Base-by-base conservation (phyloP, 192 early-diverging fungal genomes). In the Podila clonocystis region DNA sequence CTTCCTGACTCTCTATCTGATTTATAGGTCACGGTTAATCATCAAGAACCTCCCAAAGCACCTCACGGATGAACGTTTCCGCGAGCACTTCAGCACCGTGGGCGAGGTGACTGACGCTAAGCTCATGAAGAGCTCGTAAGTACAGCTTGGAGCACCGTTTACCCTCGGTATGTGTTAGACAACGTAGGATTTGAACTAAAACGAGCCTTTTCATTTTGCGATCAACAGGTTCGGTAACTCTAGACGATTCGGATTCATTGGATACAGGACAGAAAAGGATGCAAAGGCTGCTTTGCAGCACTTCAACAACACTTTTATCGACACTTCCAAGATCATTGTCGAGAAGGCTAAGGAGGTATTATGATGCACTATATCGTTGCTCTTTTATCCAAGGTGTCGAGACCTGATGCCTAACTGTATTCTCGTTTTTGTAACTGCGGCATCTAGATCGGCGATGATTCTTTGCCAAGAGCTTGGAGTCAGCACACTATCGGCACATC, bases 11-110 rank as follows among this genome's bases (percentile, higher is more conserved):
- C 38, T 50, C 63, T 33, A 7, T 57, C 58, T 45, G 41, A 15
- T 45, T 45, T 45, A 45, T 45, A 79, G 76, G 83, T 85, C 80
- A 31, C 93, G 98, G 58, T 89, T 99, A 31, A 94, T 99, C 74
- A 94, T 99, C 68, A 97, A 97, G 77, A 97, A 97, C 86, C 87
- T 99, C n/a, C 98, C 98, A 62, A 96, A 95, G 82, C 87, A 97
- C 75, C 85, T 96, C 34, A 91, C 89, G 17, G 89, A 94, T 50
- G 92, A 96, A 28, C 89, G 95, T 67, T 91, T 99, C 72, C 88
- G 92, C 38, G 92, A 92, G 61, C 95, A 96, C 83, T 98, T 99
- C 86, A 87, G 87, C 36, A 62, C 87, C 28, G 91, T 92, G 63
- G 96, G 95, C 52, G 91, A 94, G 78, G 88, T 99, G 8, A 99